Percentiles rank a stretch among this genome's conserved stretches.
These are phyloP conservation scores for Leishmania mexicana DNA, from an alignment of 208 protist species.

Conservation along the genomic window DNA sequence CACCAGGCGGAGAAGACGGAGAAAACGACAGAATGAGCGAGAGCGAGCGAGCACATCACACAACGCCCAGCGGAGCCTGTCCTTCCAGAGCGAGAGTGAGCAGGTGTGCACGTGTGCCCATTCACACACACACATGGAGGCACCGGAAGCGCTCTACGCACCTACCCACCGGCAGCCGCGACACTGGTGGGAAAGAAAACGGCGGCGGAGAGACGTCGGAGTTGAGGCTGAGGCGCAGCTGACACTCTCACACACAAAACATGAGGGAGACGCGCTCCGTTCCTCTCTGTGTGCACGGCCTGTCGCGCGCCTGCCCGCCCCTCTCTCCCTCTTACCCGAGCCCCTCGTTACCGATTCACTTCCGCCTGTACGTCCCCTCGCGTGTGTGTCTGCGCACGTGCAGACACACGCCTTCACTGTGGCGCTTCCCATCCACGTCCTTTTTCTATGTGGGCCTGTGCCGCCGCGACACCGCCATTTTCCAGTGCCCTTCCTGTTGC, in stretches of 20 bases:
- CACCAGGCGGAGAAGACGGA: neutral
- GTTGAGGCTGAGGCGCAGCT: neutral
- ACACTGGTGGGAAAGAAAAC: neutral
- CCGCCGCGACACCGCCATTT: neutral
- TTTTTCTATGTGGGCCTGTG: neutral
- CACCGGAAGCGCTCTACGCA: neutral
- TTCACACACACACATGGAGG: neutral
- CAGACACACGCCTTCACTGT: neutral
- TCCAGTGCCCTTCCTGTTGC: neutral
- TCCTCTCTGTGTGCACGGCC: neutral
- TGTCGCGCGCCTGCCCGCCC: neutral
- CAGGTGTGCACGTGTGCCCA: neutral
- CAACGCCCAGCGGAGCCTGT: neutral
- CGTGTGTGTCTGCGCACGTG: neutral
- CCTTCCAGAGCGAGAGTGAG: neutral
- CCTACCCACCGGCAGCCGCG: neutral
- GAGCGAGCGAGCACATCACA: neutral
- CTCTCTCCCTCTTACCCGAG: neutral
- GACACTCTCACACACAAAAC: neutral
- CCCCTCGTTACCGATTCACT: neutral
- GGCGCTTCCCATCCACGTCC: neutral
- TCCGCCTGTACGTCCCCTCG: neutral
- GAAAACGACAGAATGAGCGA: neutral
- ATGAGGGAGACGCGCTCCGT: neutral
- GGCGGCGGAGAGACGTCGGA: neutral